phyloP scores from a whole-genome alignment of 106 monocot genomes.

The Chionographis japonica region DNA sequence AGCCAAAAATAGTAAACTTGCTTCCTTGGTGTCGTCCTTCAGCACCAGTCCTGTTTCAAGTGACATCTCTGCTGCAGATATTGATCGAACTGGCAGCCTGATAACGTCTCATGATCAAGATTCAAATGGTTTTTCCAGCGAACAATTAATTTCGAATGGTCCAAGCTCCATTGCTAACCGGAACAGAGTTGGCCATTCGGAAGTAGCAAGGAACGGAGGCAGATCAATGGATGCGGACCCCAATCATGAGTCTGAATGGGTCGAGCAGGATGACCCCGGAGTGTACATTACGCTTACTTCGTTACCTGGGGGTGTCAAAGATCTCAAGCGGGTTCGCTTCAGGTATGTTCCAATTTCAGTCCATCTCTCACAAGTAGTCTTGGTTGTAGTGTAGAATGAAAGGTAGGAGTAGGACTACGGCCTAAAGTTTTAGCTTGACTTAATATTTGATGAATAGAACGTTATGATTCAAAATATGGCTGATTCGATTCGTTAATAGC shows the following conservation, averaged over 20 bases:
- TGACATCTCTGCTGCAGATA: slow-evolving; percentile 36
- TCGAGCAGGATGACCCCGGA: slow-evolving; percentile 96
- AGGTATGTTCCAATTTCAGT: slow-evolving; percentile 62
- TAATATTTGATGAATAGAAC: no score
- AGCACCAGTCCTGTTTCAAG: slow-evolving; percentile 35
- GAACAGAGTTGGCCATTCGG: slow-evolving; percentile 33
- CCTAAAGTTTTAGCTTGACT: no score
- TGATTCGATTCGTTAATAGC: no score
- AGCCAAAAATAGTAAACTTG: slow-evolving; percentile 45
- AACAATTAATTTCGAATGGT: slow-evolving; percentile 34
- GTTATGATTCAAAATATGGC: no score
- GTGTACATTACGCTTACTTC: slow-evolving; percentile 95
- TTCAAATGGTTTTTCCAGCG: slow-evolving; percentile 34
- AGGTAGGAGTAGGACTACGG: no score
- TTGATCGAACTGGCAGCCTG: slow-evolving; percentile 38
- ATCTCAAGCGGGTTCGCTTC: slow-evolving; percentile 95
- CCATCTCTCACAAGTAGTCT: no score
- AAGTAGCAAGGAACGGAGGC: slow-evolving; percentile 45
- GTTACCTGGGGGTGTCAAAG: slow-evolving; percentile 72
- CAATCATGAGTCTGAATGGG: slow-evolving; percentile 80
- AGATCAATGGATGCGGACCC: slow-evolving; percentile 39
- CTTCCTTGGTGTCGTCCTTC: slow-evolving; percentile 45
- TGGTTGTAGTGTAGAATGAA: no score
- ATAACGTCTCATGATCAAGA: slow-evolving; percentile 31
- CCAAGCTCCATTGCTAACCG: slow-evolving; percentile 22